Conservation (phyloP, 2,329 filamentous ascomycete species). For the Colletotrichum theobromicola region DNA sequence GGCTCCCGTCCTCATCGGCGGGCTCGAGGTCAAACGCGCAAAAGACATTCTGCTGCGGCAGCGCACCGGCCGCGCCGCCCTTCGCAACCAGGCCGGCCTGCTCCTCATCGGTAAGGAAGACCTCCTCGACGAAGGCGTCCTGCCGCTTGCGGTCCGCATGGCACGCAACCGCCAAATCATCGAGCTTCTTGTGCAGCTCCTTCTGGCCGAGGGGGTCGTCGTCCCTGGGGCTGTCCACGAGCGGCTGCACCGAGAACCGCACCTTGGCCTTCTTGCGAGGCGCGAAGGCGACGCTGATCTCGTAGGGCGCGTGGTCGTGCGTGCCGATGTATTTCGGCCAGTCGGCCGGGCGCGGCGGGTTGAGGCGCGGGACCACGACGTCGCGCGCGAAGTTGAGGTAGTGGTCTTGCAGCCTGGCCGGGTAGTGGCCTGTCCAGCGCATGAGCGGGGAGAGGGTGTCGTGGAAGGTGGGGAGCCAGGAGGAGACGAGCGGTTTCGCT, state of each 20-base stretch:
- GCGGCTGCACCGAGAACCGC: neutral
- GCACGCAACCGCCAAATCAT: neutral
- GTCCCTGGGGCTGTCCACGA: neutral
- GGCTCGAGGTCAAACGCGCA: neutral
- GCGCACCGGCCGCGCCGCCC: neutral
- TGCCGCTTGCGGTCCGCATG: neutral
- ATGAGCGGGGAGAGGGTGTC: neutral
- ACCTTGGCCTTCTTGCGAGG: neutral
- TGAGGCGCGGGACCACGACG: neutral
- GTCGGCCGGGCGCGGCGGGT: neutral
- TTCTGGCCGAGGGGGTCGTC: neutral
- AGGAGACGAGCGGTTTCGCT: neutral
- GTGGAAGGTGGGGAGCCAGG: neutral
- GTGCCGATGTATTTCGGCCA: neutral
- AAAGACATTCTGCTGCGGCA: neutral
- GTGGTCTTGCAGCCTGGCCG: neutral
- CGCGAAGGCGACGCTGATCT: neutral
- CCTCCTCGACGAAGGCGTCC: neutral
- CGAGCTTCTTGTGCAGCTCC: neutral
- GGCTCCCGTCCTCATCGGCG: neutral
- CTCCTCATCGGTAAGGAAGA: neutral
- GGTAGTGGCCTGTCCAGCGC: neutral
- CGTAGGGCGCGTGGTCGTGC: neutral
- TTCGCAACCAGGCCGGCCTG: neutral
- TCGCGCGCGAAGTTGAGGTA: neutral